phyloP scores from a whole-genome alignment of 495 filamentous ascomycete species.

The Aspergillus mulundensis region DNA sequence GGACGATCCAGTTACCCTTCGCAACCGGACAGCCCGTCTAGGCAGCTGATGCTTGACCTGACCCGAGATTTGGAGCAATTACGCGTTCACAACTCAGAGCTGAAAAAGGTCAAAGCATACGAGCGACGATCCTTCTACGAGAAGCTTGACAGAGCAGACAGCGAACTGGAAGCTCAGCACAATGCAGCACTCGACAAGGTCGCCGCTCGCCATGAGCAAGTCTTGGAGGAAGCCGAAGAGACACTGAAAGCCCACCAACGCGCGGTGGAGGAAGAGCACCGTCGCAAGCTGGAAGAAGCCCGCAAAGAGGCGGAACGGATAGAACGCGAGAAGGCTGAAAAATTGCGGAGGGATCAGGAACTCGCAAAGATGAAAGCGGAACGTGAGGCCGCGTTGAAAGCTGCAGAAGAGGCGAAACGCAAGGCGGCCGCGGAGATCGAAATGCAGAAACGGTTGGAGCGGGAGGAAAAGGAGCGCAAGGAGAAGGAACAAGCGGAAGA shows the following conservation, averaged over 20 bases:
- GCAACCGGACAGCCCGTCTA: constrained; percentile 43
- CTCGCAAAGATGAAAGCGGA: constrained; percentile 40
- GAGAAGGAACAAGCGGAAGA: constrained; percentile 37
- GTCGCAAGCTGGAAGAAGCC: constrained; percentile 32
- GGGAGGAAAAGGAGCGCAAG: constrained; percentile 51
- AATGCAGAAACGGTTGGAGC: constrained; percentile 36
- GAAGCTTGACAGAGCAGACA: constrained; percentile 42
- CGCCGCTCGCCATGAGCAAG: constrained; percentile 56
- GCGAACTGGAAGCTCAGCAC: constrained; percentile 45
- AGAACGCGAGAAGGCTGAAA: constrained; percentile 37
- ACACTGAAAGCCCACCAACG: constrained; percentile 31
- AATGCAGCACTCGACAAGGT: constrained; percentile 59
- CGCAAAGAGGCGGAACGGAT: constrained; percentile 35
- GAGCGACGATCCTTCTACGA: constrained; percentile 44
- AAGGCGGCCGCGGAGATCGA: constrained; percentile 36
- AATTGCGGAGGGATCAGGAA: constrained; percentile 31
- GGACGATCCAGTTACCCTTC: constrained; percentile 24
- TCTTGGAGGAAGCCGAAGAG: constrained; percentile 57
- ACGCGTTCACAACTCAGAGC: constrained; percentile 33
- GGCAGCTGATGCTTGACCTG: constrained; percentile 48
- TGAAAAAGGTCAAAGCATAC: constrained; percentile 42
- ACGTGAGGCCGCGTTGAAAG: constrained; percentile 37
- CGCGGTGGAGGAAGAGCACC: constrained; percentile 34
- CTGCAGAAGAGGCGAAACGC: constrained; percentile 35
- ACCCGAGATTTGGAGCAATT: constrained; percentile 37